Percentiles rank a stretch among this genome's conserved stretches.
Evolutionary conservation across 2,329 filamentous ascomycete genomes (phyloP).

Genomic region (Bipolaris sorokiniana): DNA sequence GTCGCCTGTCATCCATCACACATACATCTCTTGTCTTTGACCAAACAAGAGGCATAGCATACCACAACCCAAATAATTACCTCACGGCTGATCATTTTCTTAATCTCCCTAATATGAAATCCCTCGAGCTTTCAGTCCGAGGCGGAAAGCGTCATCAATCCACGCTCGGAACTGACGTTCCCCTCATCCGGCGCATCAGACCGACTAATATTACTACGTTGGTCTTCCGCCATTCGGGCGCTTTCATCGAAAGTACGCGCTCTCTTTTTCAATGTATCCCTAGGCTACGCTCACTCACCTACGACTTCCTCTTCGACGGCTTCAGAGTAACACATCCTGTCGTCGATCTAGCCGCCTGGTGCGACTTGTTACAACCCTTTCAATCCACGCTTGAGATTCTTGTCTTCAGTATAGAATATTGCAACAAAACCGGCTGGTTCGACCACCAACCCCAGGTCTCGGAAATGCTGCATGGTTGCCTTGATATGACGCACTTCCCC

Average conservation of each 20-base stretch:
- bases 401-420: slow-evolving; percentile 32
- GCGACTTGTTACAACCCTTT: slow-evolving; percentile 14
- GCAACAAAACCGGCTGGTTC: slow-evolving; percentile 20
- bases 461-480: slow-evolving; percentile 24
- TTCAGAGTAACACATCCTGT: slow-evolving; percentile 1
- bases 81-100: slow-evolving; percentile 22
- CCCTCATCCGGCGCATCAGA: slow-evolving; percentile 5
- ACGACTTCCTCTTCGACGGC: slow-evolving; percentile 30
- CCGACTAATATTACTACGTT: slow-evolving; percentile 29
- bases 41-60: slow-evolving; percentile 18
- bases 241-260: slow-evolving; percentile 9
- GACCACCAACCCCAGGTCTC: slow-evolving; percentile 32
- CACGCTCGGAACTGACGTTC: not conserved
- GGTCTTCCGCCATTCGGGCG: slow-evolving; percentile 26
- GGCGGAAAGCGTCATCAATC: not conserved
- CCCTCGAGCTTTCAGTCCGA: slow-evolving; percentile 24
- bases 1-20: slow-evolving; percentile 25
- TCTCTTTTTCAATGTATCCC: slow-evolving; percentile 22
- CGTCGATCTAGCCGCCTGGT: slow-evolving; percentile 29
- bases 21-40: slow-evolving; percentile 31
- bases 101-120: slow-evolving; percentile 21
- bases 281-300: slow-evolving; percentile 32
- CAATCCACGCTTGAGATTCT: slow-evolving; percentile 24
- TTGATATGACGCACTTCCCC: slow-evolving; percentile 30
- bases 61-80: slow-evolving; percentile 3